These are phyloP conservation scores for Hypericum perforatum DNA, from an alignment of 345 rosid genomes.

Conservation along the genomic window DNA sequence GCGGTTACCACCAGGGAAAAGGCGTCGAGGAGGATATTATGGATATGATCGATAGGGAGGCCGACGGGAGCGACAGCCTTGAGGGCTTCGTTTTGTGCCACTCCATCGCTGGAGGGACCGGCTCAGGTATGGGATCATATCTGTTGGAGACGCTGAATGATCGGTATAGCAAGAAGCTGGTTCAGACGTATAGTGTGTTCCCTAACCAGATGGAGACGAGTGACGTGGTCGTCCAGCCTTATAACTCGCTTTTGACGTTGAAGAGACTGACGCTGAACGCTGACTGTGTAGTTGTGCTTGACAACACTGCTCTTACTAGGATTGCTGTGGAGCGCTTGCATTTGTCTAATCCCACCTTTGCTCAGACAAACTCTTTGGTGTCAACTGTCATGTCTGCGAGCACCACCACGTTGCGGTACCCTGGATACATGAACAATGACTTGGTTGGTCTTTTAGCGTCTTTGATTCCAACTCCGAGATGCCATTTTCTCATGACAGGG, in stretches of 20 bases:
- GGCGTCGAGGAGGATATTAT: constrained; percentile 93
- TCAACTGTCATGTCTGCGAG: constrained; percentile 99
- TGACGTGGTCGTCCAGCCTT: constrained; percentile 97
- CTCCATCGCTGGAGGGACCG: constrained; percentile 97
- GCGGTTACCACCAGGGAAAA: constrained; percentile 96
- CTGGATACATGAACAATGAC: constrained; percentile 98
- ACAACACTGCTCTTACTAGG: constrained; percentile 89
- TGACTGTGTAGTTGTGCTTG: constrained; percentile 97
- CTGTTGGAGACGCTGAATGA: constrained; percentile 90
- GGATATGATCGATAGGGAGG: constrained; percentile 99
- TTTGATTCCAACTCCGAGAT: constrained; percentile 94
- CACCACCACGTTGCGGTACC: constrained; percentile 91
- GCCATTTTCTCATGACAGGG: constrained; percentile 99
- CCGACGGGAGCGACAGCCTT: constrained; percentile 98
- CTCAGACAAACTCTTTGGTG: constrained; percentile 88
- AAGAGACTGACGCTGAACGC: constrained; percentile 91
- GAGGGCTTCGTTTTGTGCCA: constrained; percentile 98
- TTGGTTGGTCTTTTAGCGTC: constrained; percentile 98
- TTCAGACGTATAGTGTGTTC: constrained; percentile 95
- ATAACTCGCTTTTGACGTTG: constrained; percentile 88
- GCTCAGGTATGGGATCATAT: constrained; percentile 99
- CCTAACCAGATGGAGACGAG: constrained; percentile 99
- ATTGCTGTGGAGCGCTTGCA: constrained; percentile 95
- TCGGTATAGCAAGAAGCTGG: constrained; percentile 96
- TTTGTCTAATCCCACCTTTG: constrained; percentile 75